Base-by-base conservation (phyloP, 108 stramenopile species). In the Licmophora abbreviata region DNA sequence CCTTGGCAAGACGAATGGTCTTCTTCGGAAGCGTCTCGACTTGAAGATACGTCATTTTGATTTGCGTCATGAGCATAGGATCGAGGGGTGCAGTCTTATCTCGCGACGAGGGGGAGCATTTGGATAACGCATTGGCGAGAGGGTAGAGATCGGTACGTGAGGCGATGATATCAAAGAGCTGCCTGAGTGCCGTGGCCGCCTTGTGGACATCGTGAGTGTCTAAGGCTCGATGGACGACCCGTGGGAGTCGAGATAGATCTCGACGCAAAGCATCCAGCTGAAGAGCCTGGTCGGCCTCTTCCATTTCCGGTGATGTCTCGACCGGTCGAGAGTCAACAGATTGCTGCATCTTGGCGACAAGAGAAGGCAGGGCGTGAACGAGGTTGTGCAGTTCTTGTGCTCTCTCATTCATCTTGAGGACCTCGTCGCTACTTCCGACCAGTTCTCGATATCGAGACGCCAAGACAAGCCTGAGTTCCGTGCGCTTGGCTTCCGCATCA, bases 401-500 rank as follows among this genome's bases (percentile, higher is more conserved):
- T 10, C 81, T 63, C 44, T 83, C 80, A 29, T 69, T 54, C 90
- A 92, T 92, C 51, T 71, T 65, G n/a, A 77, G 55, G 26, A 92
- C 90, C 55, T 92, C 86, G 50, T 92, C 90, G 25, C 62, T 65
- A 33, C 79, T 79, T 11, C 90, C 90, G 15, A 92, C 90, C 30
- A 92, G 56, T 47, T 92, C 90, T 4, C 82, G 73, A 61, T 92
- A 92, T 4, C 90, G 81, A 32, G 73, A 76, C 1, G 90, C 86
- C 58, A 92, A 40, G 6, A 92, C 90, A 36, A 92, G 56, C 0
- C 83, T 83, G 15, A 92, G 64, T 42, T 92, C 90, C 26, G 82
- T 88, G 20, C 77, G 81, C 63, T 92, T 92, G 37, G 86, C 76
- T 66, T 88, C 83, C 20, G 85, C 90, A 0, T 85, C 83, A n/a